These are phyloP conservation scores for Basidiobolus heterosporus DNA, from an alignment of 371 early-diverging fungal genomes.

Conservation along the genomic window DNA sequence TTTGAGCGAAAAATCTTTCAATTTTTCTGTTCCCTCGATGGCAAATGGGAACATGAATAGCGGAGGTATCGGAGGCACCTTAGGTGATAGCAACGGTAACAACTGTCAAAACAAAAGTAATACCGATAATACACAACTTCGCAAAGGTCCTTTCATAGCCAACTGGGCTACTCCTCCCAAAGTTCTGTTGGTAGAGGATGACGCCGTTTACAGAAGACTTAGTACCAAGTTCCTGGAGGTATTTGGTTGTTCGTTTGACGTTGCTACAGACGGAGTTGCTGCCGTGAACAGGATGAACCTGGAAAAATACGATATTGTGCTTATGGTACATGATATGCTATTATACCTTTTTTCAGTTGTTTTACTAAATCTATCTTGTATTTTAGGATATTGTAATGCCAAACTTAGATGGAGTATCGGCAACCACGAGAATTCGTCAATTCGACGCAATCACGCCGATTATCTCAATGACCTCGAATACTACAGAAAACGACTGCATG, in stretches of 20 bases:
- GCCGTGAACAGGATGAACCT: conserved; percentile 44
- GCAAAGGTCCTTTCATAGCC: too few species aligned
- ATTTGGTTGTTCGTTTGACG: conserved; percentile 53
- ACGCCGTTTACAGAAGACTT: conserved; percentile 43
- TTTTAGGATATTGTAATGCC: conserved; percentile 60
- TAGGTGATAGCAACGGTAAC: too few species aligned
- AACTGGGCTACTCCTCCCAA: conserved; percentile 49
- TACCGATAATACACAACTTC: too few species aligned
- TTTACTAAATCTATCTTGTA: neutral
- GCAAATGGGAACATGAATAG: too few species aligned
- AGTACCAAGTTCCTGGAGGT: conserved; percentile 39
- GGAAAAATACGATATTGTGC: conserved; percentile 54
- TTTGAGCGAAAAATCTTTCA: too few species aligned
- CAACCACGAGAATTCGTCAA: conserved; percentile 54
- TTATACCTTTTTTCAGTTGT: neutral
- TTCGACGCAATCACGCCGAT: conserved; percentile 56
- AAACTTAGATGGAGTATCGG: conserved; percentile 43
- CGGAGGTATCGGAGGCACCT: too few species aligned
- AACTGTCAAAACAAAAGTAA: too few species aligned
- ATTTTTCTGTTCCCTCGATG: too few species aligned
- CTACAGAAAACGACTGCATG: conserved; percentile 42
- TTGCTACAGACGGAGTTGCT: conserved; percentile 53
- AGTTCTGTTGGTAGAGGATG: conserved; percentile 63
- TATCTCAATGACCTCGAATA: conserved; percentile 65
- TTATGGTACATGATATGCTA: conserved; percentile 48